Conservation (phyloP, 352 stramenopile genomes). For the Plasmopara viticola region DNA sequence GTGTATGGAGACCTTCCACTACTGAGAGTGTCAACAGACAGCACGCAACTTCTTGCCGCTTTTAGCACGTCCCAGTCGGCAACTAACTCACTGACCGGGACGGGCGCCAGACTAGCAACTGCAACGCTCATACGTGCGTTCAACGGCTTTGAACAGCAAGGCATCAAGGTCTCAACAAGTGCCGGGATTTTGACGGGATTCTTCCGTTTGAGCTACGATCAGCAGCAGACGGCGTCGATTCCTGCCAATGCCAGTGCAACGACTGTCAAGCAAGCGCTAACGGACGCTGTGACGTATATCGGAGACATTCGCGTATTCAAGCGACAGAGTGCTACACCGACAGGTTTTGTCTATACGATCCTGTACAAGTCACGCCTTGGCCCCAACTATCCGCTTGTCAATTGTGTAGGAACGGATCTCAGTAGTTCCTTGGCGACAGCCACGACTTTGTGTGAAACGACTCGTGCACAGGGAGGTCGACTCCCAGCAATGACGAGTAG, state of each 20-base stretch:
- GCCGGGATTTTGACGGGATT: slow-evolving; percentile 64
- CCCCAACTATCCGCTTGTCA: slow-evolving; percentile 43
- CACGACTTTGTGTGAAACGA: slow-evolving; percentile 28
- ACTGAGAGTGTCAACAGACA: slow-evolving; percentile 71
- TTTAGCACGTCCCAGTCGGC: slow-evolving; percentile 42
- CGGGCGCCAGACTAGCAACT: slow-evolving; percentile 63
- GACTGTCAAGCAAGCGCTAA: slow-evolving; percentile 45
- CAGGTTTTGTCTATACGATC: slow-evolving; percentile 54
- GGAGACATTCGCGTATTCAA: slow-evolving; percentile 58
- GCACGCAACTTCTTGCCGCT: slow-evolving; percentile 42
- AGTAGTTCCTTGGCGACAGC: slow-evolving; percentile 37
- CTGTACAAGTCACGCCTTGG: slow-evolving; percentile 60
- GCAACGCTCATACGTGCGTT: slow-evolving; percentile 80
- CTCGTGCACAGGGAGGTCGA: slow-evolving; percentile 27
- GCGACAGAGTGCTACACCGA: slow-evolving; percentile 25
- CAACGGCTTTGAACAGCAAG: slow-evolving; percentile 91
- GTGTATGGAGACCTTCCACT: slow-evolving; percentile 47
- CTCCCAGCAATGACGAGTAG: slow-evolving; percentile 77
- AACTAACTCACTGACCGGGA: slow-evolving; percentile 59
- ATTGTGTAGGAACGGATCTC: slow-evolving; percentile 38
- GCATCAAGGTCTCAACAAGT: slow-evolving; percentile 64
- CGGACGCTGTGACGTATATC: slow-evolving; percentile 17
- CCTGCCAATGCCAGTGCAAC: slow-evolving; percentile 55
- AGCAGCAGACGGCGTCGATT: slow-evolving; percentile 69
- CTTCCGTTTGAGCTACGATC: slow-evolving; percentile 85